Conservation (phyloP, 2,329 filamentous ascomycete species). For the Dothiorella sarmentorum region DNA sequence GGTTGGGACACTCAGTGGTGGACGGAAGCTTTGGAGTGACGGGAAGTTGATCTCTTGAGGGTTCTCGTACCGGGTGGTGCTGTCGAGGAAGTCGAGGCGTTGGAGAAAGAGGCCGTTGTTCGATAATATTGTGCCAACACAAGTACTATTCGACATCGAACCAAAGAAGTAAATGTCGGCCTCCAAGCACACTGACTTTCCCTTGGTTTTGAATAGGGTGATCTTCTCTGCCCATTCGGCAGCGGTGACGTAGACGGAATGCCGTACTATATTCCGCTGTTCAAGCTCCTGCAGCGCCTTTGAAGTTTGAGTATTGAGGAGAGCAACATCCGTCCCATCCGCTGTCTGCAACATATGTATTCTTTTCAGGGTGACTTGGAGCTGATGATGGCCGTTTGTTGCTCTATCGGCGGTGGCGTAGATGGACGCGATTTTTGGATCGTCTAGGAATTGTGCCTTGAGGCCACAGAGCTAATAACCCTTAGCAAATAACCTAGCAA, state of each 20-base stretch:
- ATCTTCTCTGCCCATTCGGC: neutral
- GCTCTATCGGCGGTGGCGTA: neutral
- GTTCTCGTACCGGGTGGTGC: neutral
- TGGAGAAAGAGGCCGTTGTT: constrained; percentile 12
- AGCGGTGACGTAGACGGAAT: neutral
- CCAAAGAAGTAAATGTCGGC: neutral
- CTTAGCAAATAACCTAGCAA: neutral
- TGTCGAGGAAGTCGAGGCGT: neutral
- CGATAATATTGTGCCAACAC: constrained; percentile 13
- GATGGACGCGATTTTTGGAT: neutral
- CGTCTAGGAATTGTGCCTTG: neutral
- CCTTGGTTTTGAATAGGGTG: neutral
- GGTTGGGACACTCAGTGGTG: neutral
- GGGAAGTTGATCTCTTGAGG: neutral
- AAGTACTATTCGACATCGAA: neutral
- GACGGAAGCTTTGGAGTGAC: neutral
- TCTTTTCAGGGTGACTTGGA: neutral
- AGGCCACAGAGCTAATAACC: neutral
- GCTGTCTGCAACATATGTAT: neutral
- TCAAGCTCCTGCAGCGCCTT: neutral
- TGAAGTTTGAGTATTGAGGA: neutral
- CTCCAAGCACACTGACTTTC: neutral
- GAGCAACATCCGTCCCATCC: neutral
- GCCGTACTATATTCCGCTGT: neutral
- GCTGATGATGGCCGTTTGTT: neutral